Conservation (phyloP, 1,284 basidiomycete genomes). For the Pseudozyma hubeiensis region DNA sequence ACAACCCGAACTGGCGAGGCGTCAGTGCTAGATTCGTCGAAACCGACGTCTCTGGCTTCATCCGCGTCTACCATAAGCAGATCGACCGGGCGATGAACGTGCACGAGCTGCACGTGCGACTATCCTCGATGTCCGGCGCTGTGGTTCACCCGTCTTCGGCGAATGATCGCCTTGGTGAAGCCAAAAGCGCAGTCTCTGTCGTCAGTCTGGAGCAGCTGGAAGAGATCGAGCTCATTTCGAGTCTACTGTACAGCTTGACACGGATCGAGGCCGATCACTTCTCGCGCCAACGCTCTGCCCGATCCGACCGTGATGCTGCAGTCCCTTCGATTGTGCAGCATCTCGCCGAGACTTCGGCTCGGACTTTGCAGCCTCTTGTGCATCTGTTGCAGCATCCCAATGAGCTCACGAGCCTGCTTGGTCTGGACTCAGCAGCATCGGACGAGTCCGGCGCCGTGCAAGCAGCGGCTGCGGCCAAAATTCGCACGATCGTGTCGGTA, state of each 20-base stretch:
- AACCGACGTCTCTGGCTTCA: conserved; percentile 84
- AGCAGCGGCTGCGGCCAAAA: conserved; percentile 72
- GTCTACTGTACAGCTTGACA: conserved; percentile 51
- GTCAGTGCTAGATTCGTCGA: conserved; percentile 84
- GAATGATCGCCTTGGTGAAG: conserved; percentile 5
- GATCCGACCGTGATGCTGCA: conserved; percentile 6
- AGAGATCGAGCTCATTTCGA: conserved; percentile 48
- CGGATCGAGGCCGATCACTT: conserved; percentile 34
- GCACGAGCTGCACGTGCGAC: conserved; percentile 73
- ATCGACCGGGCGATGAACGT: conserved; percentile 80
- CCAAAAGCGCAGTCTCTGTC: neutral
- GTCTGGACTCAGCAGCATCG: conserved; percentile 79
- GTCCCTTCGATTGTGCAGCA: conserved; percentile 23
- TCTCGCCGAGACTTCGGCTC: conserved; percentile 23
- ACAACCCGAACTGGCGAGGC: conserved; percentile 38
- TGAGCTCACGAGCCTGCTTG: conserved; percentile 81
- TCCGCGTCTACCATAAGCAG: conserved; percentile 85
- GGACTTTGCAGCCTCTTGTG: conserved; percentile 81
- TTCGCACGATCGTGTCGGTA: conserved; percentile 39
- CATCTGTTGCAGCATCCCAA: conserved; percentile 91
- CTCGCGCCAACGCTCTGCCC: neutral
- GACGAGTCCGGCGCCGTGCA: conserved; percentile 67
- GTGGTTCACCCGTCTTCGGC: conserved; percentile 76
- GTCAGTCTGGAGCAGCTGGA: conserved; percentile 53
- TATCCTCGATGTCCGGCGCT: conserved; percentile 70